Base-by-base conservation (phyloP, 2,329 filamentous ascomycete genomes). In the Stachybotrys chartarum region DNA sequence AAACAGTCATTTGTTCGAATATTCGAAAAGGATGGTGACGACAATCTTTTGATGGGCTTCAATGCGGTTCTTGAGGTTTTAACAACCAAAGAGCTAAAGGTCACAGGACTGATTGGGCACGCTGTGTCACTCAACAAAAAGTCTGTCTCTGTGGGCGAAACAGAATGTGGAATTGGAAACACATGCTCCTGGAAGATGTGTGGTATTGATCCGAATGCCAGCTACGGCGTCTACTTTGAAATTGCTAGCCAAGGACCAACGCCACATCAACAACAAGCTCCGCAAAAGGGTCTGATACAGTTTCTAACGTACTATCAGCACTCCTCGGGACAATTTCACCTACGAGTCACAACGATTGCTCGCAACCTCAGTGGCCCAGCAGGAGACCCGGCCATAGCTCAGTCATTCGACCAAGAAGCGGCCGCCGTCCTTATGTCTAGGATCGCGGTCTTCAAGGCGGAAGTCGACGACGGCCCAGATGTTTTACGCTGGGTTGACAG, bases 171-270 rank as follows among this genome's bases (percentile, higher is more conserved):
- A 66, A 97, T 99, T 64, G 94, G 94, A 61, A 97, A 97, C 70
- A 99, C 94, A 1, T 97, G 93, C 73, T 93, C 92, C 3, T 99
- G 94, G 94, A 99, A 99, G 76, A 97, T 99, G 93, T 97, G 94
- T 66, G 92, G 91, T 62, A 97, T 99, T 62, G 92, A 97, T 65
- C 94, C 94, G 11, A 88, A 86, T 55, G 86, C 94, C 35, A 97
- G 91, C 66, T 97, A 97, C 66, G 94, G 91, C 58, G 83, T 99
- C 59, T 99, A 97, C 75, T 99, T 97, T 65, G 94, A 99, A 72
- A 95, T 99, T 68, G 93, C 94, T 50, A 91, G 89, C 64, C 94
- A 97, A 74, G 91, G 91, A 42, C 91, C 91, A 7, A 88, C 91
- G 16, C 82, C 88, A 51, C 89, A 95, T 71, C 90, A 93, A 66